phyloP scores from a whole-genome alignment of 2,329 filamentous ascomycete species.

The Verticillium nubilum region DNA sequence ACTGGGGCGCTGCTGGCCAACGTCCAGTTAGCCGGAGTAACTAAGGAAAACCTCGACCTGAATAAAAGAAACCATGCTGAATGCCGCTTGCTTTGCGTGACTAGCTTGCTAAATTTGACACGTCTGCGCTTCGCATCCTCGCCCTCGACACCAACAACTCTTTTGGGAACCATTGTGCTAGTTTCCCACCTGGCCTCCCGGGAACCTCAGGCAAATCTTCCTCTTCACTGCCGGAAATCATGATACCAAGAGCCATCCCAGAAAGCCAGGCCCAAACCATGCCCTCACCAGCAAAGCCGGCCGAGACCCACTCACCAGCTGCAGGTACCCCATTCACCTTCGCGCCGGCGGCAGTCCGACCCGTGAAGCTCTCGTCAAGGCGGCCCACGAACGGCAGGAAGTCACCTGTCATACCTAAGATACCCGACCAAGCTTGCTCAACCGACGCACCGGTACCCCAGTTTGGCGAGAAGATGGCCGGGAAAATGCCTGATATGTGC shows the following conservation, averaged over 20 bases:
- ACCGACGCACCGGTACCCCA: not conserved
- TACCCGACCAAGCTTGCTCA: constrained; percentile 12
- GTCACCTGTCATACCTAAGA: constrained; percentile 14
- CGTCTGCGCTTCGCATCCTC: constrained; percentile 28
- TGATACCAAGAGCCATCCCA: constrained; percentile 39
- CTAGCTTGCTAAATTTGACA: constrained; percentile 26
- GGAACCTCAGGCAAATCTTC: constrained; percentile 19
- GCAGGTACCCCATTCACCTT: constrained; percentile 8
- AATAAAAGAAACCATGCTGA: too few species aligned
- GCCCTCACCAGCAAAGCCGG: constrained; percentile 45
- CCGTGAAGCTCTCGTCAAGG: not conserved
- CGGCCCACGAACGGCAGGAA: constrained; percentile 9
- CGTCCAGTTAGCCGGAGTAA: too few species aligned
- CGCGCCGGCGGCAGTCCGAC: constrained; percentile 38
- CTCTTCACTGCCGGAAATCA: constrained; percentile 34
- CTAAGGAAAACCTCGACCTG: too few species aligned
- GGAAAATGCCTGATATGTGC: not conserved
- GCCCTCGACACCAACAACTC: constrained; percentile 26
- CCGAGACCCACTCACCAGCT: constrained; percentile 44
- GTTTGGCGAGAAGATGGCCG: not conserved
- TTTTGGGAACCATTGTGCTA: constrained; percentile 34
- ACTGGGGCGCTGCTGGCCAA: too few species aligned
- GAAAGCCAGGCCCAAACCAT: constrained; percentile 50
- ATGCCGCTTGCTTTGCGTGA: not conserved
- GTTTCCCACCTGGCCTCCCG: constrained; percentile 28